These are phyloP conservation scores for Fusarium mundagurra DNA, from an alignment of 2,329 filamentous ascomycete genomes.

Conservation along the genomic window DNA sequence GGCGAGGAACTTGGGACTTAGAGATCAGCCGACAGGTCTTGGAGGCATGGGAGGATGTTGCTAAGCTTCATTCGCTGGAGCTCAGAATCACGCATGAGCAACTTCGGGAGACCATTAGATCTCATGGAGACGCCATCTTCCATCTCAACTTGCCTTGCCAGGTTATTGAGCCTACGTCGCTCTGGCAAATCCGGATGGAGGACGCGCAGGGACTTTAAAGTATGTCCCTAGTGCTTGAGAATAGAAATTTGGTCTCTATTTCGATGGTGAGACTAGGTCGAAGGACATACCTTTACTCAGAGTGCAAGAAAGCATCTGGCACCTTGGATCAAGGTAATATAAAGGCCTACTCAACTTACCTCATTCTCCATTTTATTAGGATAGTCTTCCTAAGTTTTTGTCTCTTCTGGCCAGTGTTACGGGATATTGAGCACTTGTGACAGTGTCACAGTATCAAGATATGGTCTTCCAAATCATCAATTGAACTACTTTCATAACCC, in stretches of 20 bases:
- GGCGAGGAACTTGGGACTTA: conserved; percentile 3
- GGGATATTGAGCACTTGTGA: background rate
- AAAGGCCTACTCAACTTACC: background rate
- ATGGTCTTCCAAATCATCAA: background rate
- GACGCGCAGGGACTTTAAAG: background rate
- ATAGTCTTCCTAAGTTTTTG: background rate
- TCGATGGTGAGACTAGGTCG: background rate
- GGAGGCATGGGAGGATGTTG: background rate
- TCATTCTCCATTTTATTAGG: background rate
- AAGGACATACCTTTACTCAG: background rate
- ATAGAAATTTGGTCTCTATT: background rate
- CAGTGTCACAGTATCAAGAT: background rate
- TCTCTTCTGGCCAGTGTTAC: background rate
- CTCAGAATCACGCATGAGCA: background rate
- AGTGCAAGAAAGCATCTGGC: background rate
- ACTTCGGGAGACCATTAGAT: background rate
- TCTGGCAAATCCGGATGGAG: conserved; percentile 8
- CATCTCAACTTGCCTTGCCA: conserved; percentile 4
- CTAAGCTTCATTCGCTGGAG: background rate
- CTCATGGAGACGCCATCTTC: conserved; percentile 19
- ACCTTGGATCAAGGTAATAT: background rate
- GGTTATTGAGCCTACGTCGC: conserved; percentile 4
- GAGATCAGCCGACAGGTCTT: background rate
- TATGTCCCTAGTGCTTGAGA: background rate
- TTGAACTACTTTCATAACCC: background rate